Evolutionary conservation across 108 stramenopile genomes (phyloP).

Genomic region (Pseudonitzschia pungens): DNA sequence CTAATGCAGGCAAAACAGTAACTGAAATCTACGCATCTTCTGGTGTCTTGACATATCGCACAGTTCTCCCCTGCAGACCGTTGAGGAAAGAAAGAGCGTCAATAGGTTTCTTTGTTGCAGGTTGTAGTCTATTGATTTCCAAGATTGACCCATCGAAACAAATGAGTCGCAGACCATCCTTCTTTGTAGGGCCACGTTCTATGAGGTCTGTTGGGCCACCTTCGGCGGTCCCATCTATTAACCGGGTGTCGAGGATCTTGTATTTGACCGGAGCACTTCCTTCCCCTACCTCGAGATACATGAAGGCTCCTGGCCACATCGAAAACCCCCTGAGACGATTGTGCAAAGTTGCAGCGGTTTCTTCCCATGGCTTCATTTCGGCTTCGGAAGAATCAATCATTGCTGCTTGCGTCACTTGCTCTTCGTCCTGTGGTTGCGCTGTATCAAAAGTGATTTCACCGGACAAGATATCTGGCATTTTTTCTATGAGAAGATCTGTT

Average conservation of each 20-base stretch:
- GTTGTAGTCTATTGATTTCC: constrained; percentile 87
- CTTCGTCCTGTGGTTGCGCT: constrained; percentile 83
- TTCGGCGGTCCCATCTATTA: constrained; percentile 40
- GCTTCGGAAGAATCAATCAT: constrained; percentile 86
- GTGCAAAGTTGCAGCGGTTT: constrained; percentile 74
- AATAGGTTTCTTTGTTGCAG: constrained; percentile 88
- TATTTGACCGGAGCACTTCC: constrained; percentile 52
- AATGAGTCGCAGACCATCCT: constrained; percentile 78
- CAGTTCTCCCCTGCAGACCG: constrained; percentile 80
- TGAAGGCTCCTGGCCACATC: constrained; percentile 93
- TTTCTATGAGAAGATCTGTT: constrained; percentile 73
- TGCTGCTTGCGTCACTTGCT: constrained; percentile 68
- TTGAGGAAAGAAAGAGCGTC: constrained; percentile 93
- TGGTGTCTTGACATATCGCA: constrained; percentile 49
- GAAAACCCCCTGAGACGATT: constrained; percentile 91
- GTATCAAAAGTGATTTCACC: constrained; percentile 79
- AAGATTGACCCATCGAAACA: constrained; percentile 92
- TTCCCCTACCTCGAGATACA: constrained; percentile 72
- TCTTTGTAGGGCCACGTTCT: constrained; percentile 66
- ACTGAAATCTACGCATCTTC: constrained; percentile 10
- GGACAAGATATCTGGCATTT: constrained; percentile 68
- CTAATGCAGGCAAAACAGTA: too few species aligned
- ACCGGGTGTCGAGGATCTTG: constrained; percentile 74
- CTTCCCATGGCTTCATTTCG: constrained; percentile 57
- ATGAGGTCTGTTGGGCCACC: constrained; percentile 43